These are phyloP conservation scores for Sporothrix schenckii DNA, from an alignment of 2,329 filamentous ascomycete species.

Conservation along the genomic window DNA sequence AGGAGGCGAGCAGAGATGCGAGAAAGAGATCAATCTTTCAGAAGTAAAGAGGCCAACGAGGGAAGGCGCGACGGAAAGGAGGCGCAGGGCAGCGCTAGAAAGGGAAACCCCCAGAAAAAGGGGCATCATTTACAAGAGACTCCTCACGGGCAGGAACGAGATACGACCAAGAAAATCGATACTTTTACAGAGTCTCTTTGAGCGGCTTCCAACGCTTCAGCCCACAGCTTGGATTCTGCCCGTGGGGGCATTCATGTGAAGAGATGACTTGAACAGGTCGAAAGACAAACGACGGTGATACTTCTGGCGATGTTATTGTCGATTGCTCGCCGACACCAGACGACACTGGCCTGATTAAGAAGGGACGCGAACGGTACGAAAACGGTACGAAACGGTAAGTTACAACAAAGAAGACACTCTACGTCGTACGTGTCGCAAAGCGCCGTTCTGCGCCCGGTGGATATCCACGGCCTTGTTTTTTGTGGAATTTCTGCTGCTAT, in stretches of 20 bases:
- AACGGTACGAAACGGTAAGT: background rate
- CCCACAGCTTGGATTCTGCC: background rate
- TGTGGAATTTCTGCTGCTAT: background rate
- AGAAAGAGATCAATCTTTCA: background rate
- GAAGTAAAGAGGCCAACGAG: background rate
- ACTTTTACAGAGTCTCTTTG: background rate
- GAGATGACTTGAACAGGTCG: background rate
- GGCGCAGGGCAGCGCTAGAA: slow-evolving; percentile 22
- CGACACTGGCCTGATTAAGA: background rate
- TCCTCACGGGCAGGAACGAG: slow-evolving; percentile 14
- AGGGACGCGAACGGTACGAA: background rate
- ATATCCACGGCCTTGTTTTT: background rate
- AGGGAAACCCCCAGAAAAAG: background rate
- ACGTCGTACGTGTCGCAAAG: background rate
- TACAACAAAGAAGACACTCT: background rate
- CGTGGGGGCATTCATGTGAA: background rate
- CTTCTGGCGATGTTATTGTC: background rate
- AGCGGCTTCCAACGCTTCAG: background rate
- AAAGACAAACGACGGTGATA: background rate
- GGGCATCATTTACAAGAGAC: background rate
- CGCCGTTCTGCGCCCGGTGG: slow-evolving; percentile 5
- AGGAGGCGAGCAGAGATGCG: background rate
- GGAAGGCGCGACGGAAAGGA: slow-evolving; percentile 14
- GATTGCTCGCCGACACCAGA: background rate
- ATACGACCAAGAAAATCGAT: background rate